Evolutionary conservation across 139 green algal genomes (phyloP), one percentile per base, ranked within the genome.

Genomic region (Volvox reticuliferus): DNA sequence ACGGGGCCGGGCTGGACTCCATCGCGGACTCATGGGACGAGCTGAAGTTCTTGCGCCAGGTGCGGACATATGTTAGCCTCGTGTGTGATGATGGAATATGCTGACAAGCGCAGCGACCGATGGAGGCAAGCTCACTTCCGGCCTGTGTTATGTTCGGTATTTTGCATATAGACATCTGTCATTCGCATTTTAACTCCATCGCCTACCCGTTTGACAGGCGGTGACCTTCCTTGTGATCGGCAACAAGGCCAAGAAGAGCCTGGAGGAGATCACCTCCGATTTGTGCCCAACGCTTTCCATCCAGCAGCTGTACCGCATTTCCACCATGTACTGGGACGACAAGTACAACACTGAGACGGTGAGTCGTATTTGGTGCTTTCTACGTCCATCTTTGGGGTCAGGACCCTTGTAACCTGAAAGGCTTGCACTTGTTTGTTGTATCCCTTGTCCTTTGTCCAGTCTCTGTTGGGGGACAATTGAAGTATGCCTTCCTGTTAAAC

Each of bases 271-370:
- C 94, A 99, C 96, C 16, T 92, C 94, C 76, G 98, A 99, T 93
- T 95, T 99, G 93, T 99, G 98, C 95, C 96, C 97, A 1, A 94
- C 97, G 65, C 96, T 99, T 62, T 96, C 89, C 78, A 96, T 99
- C 73, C 98, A 99, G 93, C 98, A 99, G 96, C 96, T 99, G 79
- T 99, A 99, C 97, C 97, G 98, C 91, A 99, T 99, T 92, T 97
- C 90, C 91, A 99, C 98, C 81, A 99, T 99, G 98, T 99, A 99
- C 97, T 98, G 97, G 97, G 97, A 99, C 83, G 97, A 99, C 93
- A 96, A 95, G 91, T 99, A 99, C 94, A 97, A 97, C 92, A 99
- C 98, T 9, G 98, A 99, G 93, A 99, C 97, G 20, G 98, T 99
- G 73, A 68, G 83, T 26, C 26, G 26, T 55, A 55, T 55, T n/a